phyloP scores from a whole-genome alignment of 2,329 filamentous ascomycete species.

The Aspergillus proliferans region DNA sequence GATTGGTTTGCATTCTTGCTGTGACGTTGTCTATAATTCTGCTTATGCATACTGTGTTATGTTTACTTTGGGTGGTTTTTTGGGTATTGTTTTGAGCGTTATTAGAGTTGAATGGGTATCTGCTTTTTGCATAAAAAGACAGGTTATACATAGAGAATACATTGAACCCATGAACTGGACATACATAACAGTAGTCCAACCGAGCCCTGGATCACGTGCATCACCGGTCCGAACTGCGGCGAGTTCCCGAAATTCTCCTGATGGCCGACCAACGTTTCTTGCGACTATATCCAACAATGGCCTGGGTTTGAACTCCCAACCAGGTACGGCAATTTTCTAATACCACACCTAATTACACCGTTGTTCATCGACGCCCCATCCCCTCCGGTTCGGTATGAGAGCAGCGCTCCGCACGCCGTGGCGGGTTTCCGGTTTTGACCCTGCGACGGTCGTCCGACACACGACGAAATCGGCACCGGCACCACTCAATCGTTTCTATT shows the following conservation, averaged over 20 bases:
- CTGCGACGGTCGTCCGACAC: slow-evolving; percentile 21
- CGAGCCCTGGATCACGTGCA: slow-evolving; percentile 17
- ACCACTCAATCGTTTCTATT: neutral
- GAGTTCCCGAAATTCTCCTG: slow-evolving; percentile 18
- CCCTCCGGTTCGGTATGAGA: slow-evolving; percentile 25
- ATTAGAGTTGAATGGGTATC: neutral
- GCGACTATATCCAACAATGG: slow-evolving; percentile 2
- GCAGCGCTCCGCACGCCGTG: slow-evolving; percentile 26
- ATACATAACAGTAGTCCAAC: slow-evolving; percentile 4
- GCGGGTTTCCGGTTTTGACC: slow-evolving; percentile 25
- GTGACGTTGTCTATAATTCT: neutral
- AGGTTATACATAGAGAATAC: neutral
- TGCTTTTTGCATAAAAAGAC: neutral
- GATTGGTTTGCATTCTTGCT: neutral
- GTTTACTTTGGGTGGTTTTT: neutral
- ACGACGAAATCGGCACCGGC: slow-evolving; percentile 1
- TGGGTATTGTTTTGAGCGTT: neutral
- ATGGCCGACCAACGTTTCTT: slow-evolving; percentile 6
- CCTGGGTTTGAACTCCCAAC: neutral
- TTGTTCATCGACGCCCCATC: slow-evolving; percentile 2
- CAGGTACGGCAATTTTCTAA: neutral
- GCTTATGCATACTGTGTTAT: neutral
- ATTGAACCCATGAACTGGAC: neutral
- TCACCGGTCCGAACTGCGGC: slow-evolving; percentile 18
- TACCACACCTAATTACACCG: neutral